Conservation (phyloP, 768 basidiomycete genomes). For the Cyathus striatus region DNA sequence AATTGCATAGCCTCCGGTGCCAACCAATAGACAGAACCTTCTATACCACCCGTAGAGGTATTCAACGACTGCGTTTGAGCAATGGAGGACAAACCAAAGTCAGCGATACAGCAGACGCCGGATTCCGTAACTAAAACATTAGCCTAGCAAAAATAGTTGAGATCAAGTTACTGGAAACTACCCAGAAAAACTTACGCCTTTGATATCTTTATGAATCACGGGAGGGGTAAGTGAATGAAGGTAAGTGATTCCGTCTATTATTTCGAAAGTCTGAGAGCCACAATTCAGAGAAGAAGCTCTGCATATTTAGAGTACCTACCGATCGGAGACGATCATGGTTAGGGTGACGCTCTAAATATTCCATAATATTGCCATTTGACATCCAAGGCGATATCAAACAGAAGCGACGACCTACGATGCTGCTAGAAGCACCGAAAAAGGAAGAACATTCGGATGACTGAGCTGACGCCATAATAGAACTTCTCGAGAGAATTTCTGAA, state of each 20-base stretch:
- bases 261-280: slow-evolving; percentile 16
- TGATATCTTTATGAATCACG: slow-evolving; percentile 35
- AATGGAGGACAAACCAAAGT: slow-evolving; percentile 15
- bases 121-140: slow-evolving; percentile 15
- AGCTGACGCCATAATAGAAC: slow-evolving; percentile 17
- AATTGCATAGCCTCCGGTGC: slow-evolving; percentile 12
- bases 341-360: slow-evolving; percentile 15
- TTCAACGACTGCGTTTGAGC: slow-evolving; percentile 13
- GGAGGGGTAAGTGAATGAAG: slow-evolving; percentile 32
- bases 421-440: slow-evolving; percentile 15
- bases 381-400: slow-evolving; percentile 19
- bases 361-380: slow-evolving; percentile 13
- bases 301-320: slow-evolving; percentile 8
- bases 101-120: slow-evolving; percentile 12
- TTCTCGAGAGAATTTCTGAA: slow-evolving; percentile 15
- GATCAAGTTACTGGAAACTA: neutral
- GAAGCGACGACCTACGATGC: slow-evolving; percentile 8
- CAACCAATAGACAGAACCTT: slow-evolving; percentile 12
- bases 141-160: slow-evolving; percentile 2
- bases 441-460: slow-evolving; percentile 18
- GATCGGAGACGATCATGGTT: slow-evolving; percentile 16
- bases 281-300: neutral
- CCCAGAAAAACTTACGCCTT: slow-evolving; percentile 23
- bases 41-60: slow-evolving; percentile 3
- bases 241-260: slow-evolving; percentile 30